Base-by-base conservation (phyloP, 306 rosid species). In the Rosa lucieae region DNA sequence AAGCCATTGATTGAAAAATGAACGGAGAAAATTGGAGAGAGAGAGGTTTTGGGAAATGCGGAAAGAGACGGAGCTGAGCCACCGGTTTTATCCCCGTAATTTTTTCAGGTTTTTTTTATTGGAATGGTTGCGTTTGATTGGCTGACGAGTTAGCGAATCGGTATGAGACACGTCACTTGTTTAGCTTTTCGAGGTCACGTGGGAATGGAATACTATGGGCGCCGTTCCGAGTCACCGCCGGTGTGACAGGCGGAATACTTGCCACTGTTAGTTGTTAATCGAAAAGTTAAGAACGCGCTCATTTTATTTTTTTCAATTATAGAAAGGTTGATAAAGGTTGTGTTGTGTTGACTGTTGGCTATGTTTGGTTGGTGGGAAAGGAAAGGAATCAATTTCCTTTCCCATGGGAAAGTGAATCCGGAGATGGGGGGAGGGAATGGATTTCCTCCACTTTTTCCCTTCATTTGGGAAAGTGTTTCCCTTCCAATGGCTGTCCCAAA, bases 1-100 rank as follows among this genome's bases (percentile, higher is more conserved):
- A 90, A 8, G 87, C 86, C 91, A 89, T 82, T 42, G 84, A 40
- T 78, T 29, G 56, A 55, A 49, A 49, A 13, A 78, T 51, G 42
- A 21, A 20, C 59, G 72, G 67, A 61, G 53, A 67, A 35, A 17
- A 61, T 8, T 12, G n/a, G 18, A 6, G n/a, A 5, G 78, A 20
- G 58, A 17, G 37, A 44, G 40, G 17, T 5, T 26, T 23, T 59
- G 26, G n/a, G 74, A 48, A 73, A 9, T 26, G 26, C 69, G 6
- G 17, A 44, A 37, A 5, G 46, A 21, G 42, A 20, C 15, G n/a
- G 75, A 58, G 47, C 55, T 2, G 55, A 76, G 48, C 47, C 14
- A 0, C 59, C 37, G 4, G 0, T 11, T 21, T 10, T 73, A 26
- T n/a, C 14, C 4, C 55, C 51, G 13, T 15, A 35, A 3, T 73